These are phyloP conservation scores for Puya raimondii DNA, from an alignment of 176 grass and related monocot genomes.

Conservation along the genomic window DNA sequence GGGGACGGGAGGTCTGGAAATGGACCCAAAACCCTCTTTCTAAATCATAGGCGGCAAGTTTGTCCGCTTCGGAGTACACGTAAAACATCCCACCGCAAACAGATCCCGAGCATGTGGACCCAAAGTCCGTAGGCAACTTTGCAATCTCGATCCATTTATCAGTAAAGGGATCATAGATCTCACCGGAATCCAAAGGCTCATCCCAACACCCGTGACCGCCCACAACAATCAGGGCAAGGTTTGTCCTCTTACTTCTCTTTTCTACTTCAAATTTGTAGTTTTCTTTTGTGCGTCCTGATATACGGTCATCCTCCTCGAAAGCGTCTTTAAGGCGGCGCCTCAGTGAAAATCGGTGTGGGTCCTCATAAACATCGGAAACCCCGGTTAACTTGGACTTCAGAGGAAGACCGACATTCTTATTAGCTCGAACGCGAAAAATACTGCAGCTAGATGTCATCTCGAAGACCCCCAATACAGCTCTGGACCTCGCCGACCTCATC, in stretches of 20 bases:
- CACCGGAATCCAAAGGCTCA: constrained; percentile 68
- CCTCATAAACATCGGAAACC: constrained; percentile 65
- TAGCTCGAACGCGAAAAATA: constrained; percentile 25
- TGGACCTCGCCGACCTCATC: constrained; percentile 50
- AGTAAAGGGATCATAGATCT: constrained; percentile 56
- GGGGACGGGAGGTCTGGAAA: constrained; percentile 43
- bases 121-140: constrained; percentile 60
- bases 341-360: constrained; percentile 56
- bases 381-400: constrained; percentile 40
- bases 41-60: constrained; percentile 73
- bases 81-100: constrained; percentile 60
- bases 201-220: constrained; percentile 72
- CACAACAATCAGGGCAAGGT: constrained; percentile 53
- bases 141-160: constrained; percentile 68
- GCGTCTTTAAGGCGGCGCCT: constrained; percentile 52
- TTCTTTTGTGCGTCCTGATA: background rate
- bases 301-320: constrained; percentile 36
- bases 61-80: constrained; percentile 77
- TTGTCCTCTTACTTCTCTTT: constrained; percentile 1
- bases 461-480: constrained; percentile 65
- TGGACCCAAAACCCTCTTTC: constrained; percentile 48
- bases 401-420: constrained; percentile 9
- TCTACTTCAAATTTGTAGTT: constrained; percentile 1
- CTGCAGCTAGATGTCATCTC: constrained; percentile 43
- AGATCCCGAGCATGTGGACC: constrained; percentile 48